Conservation (phyloP, 2,329 filamentous ascomycete genomes). For the Fusarium duplospermum region DNA sequence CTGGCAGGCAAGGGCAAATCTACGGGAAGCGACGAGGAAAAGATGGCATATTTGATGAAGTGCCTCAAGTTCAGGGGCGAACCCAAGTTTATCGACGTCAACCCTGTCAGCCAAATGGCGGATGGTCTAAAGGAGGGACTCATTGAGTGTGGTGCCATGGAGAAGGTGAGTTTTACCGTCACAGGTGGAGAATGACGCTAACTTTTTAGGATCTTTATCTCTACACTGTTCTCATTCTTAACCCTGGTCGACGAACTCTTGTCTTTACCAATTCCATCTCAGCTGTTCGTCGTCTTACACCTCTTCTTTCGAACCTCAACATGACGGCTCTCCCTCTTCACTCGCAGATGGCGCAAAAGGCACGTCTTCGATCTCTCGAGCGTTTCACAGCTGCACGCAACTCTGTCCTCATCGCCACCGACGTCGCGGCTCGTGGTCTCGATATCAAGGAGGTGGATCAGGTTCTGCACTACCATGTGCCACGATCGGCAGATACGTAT, state of each 20-base stretch:
- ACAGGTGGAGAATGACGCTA: neutral
- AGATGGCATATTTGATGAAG: slow-evolving; percentile 91
- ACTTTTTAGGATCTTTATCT: slow-evolving; percentile 82
- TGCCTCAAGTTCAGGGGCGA: slow-evolving; percentile 89
- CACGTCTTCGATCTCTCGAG: slow-evolving; percentile 91
- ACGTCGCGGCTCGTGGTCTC: slow-evolving; percentile 92
- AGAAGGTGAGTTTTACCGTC: slow-evolving; percentile 74
- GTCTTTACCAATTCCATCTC: slow-evolving; percentile 98
- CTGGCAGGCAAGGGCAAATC: slow-evolving; percentile 78
- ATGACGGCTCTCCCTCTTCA: slow-evolving; percentile 83
- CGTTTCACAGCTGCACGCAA: slow-evolving; percentile 79
- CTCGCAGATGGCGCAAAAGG: slow-evolving; percentile 96
- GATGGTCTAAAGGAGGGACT: slow-evolving; percentile 86
- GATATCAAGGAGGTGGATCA: slow-evolving; percentile 92
- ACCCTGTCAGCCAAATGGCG: slow-evolving; percentile 91
- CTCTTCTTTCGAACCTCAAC: slow-evolving; percentile 84
- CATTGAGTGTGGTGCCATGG: slow-evolving; percentile 90
- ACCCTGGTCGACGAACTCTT: slow-evolving; percentile 82
- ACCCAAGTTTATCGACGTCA: slow-evolving; percentile 92
- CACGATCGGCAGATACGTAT: slow-evolving; percentile 90
- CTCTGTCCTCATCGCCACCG: slow-evolving; percentile 86
- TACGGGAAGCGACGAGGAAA: slow-evolving; percentile 75
- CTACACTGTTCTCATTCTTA: slow-evolving; percentile 86
- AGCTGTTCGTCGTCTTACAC: slow-evolving; percentile 85
- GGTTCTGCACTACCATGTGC: slow-evolving; percentile 95